phyloP scores from a whole-genome alignment of 2,329 filamentous ascomycete species.

The Graphilbum sp. region DNA sequence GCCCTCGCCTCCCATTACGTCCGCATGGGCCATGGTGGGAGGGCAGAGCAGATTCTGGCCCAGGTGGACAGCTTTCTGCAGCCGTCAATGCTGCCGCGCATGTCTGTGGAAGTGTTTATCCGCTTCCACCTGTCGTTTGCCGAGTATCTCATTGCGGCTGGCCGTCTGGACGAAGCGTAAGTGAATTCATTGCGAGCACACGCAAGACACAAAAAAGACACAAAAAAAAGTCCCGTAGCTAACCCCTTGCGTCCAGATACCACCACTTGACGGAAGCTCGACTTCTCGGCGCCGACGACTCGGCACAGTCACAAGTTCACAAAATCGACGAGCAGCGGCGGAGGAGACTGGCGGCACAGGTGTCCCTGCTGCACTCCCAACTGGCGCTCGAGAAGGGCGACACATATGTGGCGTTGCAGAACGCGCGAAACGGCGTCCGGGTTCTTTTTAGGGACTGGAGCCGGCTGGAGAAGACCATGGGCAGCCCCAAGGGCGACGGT shows the following conservation, averaged over 20 bases:
- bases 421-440: slow-evolving; percentile 41
- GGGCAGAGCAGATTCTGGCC: slow-evolving; percentile 36
- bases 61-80: slow-evolving; percentile 35
- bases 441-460: slow-evolving; percentile 39
- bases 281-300: not conserved
- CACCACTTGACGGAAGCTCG: slow-evolving; percentile 5
- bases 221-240: too few species aligned
- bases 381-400: slow-evolving; percentile 47
- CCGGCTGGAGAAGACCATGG: slow-evolving; percentile 26
- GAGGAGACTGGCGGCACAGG: slow-evolving; percentile 22
- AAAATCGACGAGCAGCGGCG: not conserved
- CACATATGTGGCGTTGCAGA: slow-evolving; percentile 37
- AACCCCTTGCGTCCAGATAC: slow-evolving; percentile 4
- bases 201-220: too few species aligned
- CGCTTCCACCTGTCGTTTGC: slow-evolving; percentile 53
- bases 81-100: slow-evolving; percentile 7
- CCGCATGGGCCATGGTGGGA: slow-evolving; percentile 31
- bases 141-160: slow-evolving; percentile 56
- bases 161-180: slow-evolving; percentile 45
- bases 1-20: slow-evolving; percentile 36
- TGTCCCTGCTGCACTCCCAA: slow-evolving; percentile 47
- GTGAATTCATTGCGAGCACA: slow-evolving; percentile 8
- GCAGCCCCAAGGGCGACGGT: not conserved
- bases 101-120: slow-evolving; percentile 23
- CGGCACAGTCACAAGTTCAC: too few species aligned